Evolutionary conservation across 768 basidiomycete genomes (phyloP), one percentile per base, ranked within the genome.

Genomic region (Ramaria rubella): DNA sequence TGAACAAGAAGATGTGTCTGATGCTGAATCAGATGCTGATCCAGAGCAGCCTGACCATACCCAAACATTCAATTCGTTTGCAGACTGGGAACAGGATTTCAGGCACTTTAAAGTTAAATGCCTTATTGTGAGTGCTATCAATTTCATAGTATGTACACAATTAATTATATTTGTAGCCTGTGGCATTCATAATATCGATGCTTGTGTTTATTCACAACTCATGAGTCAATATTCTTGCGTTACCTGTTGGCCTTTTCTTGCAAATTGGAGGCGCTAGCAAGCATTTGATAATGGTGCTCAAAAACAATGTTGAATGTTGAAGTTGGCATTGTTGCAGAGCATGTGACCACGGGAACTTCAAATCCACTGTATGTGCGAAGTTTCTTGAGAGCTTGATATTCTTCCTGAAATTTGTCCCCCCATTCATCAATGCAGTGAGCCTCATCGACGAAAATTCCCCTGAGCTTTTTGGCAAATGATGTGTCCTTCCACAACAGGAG

Each of bases 211-310:
- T 60, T 0, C 67, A 67, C 1, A 70, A 71, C 52, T 57, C 59
- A 12, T 63, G 62, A 15, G 68, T 68, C 5, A 71, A 71, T 54
- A 24, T 64, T 3, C 53, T 71, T 1, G 64, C 69, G 2, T 56
- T 71, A 8, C 57, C 68, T 9, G 49, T 68, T 31, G 69, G 69
- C 0, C 59, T 71, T 17, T 70, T 71, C 58, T 62, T 69, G 61
- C 63, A 67, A 49, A 66, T 69, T 21, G 59, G 52, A 3, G 69
- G 70, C 3, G 68, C 70, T 6, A 63, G 68, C 30, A 63, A 64
- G 17, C 66, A 67, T 5, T 64, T 68, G 3, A 59, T 71, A 21
- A 44, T 49, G 15, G 63, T 64, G 53, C 60, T 71, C 11, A 69
- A 66, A 38, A 38, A 38, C n/a, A n/a, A 38, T 38, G 36, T 38